These are phyloP conservation scores for Dothistroma septosporum DNA, from an alignment of 2,329 filamentous ascomycete species.

Conservation along the genomic window DNA sequence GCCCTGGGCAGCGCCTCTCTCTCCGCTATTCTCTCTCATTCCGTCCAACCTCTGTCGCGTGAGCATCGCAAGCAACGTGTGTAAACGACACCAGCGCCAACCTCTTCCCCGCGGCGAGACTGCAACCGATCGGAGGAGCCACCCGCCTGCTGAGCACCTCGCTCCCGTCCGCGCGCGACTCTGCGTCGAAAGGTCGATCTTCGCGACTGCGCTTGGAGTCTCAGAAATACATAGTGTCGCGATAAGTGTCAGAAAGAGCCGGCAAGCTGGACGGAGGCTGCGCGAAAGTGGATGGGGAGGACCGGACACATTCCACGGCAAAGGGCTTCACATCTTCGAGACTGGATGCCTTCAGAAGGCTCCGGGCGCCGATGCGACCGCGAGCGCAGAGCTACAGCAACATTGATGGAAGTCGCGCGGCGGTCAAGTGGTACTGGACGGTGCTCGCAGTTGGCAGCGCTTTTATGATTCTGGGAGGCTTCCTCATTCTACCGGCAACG, in stretches of 20 bases:
- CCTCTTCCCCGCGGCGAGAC: background rate
- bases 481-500: slow-evolving; percentile 47
- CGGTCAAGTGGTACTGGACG: slow-evolving; percentile 47
- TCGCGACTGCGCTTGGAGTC: no score
- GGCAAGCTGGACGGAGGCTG: background rate
- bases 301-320: background rate
- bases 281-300: background rate
- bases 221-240: no score
- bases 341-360: slow-evolving; percentile 23
- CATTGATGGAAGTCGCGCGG: slow-evolving; percentile 27
- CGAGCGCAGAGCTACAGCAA: slow-evolving; percentile 30
- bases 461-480: slow-evolving; percentile 49
- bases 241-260: background rate
- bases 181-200: no score
- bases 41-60: background rate
- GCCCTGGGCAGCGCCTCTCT: background rate
- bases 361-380: slow-evolving; percentile 25
- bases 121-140: no score
- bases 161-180: no score
- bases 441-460: slow-evolving; percentile 42
- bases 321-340: slow-evolving; percentile 9
- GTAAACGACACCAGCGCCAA: background rate
- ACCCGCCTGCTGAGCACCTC: no score
- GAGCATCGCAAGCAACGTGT: background rate
- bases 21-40: background rate